Base-by-base conservation (phyloP, 306 rosid genomes). In the Carpinus fangiana region DNA sequence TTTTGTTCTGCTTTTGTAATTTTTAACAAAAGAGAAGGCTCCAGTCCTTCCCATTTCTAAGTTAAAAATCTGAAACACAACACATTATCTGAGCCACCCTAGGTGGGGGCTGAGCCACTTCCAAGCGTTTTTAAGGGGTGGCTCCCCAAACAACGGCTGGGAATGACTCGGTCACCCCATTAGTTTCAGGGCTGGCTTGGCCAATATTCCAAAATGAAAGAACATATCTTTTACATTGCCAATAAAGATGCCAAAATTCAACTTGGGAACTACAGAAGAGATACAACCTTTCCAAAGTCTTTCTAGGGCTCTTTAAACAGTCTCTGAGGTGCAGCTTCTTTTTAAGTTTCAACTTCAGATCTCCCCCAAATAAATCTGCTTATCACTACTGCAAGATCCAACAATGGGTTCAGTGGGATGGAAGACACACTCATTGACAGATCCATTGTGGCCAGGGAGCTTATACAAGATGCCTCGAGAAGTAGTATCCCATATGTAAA, bases 361-460 rank as follows among this genome's bases (percentile, higher is more conserved):
- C 88, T 94, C 97, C 73, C 98, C 98, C 4, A 91, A 90, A 91
- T 87, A 92, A 51, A 92, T 90, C 85, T 88, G 97, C 78, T 89
- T 90, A 88, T 95, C 98, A 82, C 97, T 92, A 73, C 95, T 72
- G 82, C 97, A 91, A 72, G 98, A 92, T 77, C 93, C 98, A 74
- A 92, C 46, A 56, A 91, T 91, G 71, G 93, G 98, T 69, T 95
- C 96, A 43, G 41, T 82, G 62, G 96, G 98, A 88, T 95, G 98
- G 83, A 92, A 90, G 57, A 75, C 93, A 70, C 86, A 82, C 84
- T 95, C 98, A 38, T 90, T 92, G 67, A 94, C 95, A 0, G 96
- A 95, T 59, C 98, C 96, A 45, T 84, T 82, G 83, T 95, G 98
- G 23, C 98, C 98, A 12, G 96, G 98, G 78, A 95, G 98, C 90